phyloP scores from a whole-genome alignment of 2,329 filamentous ascomycete genomes.

The Xylariaceae sp. region DNA sequence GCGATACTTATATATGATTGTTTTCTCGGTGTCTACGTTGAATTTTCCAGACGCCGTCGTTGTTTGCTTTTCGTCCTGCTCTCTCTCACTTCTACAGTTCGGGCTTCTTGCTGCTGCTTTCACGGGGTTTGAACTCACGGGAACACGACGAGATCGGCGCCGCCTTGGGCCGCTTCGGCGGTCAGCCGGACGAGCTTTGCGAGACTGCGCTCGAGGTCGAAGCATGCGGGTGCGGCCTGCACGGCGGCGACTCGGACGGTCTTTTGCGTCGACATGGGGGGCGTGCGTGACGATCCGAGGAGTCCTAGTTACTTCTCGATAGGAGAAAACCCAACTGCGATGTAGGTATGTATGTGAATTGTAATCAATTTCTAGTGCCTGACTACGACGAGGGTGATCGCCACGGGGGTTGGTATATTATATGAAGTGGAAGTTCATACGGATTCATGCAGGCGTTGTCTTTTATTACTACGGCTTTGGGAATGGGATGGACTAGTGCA shows the following conservation, averaged over 20 bases:
- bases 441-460: no score
- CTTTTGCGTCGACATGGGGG: constrained; percentile 17
- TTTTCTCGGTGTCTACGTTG: no score
- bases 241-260: constrained; percentile 37
- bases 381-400: no score
- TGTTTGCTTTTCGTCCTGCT: not conserved
- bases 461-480: no score
- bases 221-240: constrained; percentile 38
- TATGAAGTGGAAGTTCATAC: no score
- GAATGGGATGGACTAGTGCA: no score
- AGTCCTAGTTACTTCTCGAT: no score
- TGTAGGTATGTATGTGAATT: no score
- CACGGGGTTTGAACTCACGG: constrained; percentile 31
- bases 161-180: constrained; percentile 32
- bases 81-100: not conserved
- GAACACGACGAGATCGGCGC: constrained; percentile 38
- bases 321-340: no score
- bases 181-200: constrained; percentile 34
- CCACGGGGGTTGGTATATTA: no score
- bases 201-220: constrained; percentile 35
- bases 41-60: not conserved
- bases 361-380: no score
- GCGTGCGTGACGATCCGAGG: not conserved
- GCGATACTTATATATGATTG: not conserved
- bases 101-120: not conserved